Conservation (phyloP, 2,329 filamentous ascomycete genomes). For the Pseudogymnoascus sp. region DNA sequence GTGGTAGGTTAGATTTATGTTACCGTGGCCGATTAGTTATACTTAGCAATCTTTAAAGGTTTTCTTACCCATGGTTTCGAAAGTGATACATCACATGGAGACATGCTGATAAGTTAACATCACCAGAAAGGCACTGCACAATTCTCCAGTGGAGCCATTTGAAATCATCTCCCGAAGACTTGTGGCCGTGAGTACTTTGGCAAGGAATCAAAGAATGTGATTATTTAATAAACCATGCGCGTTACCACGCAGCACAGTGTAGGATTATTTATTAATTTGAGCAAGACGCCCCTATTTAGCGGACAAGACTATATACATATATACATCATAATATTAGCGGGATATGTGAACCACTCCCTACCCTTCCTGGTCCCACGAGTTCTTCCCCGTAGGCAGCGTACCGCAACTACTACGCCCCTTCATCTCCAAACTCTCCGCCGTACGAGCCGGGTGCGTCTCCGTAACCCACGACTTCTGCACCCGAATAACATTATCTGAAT, state of each 20-base stretch:
- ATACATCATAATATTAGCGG: neutral
- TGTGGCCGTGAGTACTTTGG: neutral
- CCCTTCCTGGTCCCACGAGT: neutral
- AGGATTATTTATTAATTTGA: neutral
- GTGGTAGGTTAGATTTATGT: neutral
- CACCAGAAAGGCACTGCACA: neutral
- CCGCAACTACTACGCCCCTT: neutral
- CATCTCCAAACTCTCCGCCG: neutral
- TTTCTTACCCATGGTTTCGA: neutral
- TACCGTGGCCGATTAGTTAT: neutral
- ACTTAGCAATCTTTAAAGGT: neutral
- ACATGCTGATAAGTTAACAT: neutral
- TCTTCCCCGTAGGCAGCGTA: neutral
- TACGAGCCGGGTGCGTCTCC: neutral
- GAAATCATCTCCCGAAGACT: neutral
- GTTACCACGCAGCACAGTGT: neutral
- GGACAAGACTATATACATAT: neutral
- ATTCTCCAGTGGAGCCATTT: neutral
- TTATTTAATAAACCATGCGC: neutral
- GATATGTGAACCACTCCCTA: neutral
- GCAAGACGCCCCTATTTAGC: neutral
- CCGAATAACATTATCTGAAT: neutral
- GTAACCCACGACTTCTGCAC: constrained; percentile 2
- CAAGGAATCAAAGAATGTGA: neutral
- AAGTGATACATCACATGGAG: neutral